phyloP scores from a whole-genome alignment of 352 stramenopile genomes.

The Phytophthora pseudosyringae region DNA sequence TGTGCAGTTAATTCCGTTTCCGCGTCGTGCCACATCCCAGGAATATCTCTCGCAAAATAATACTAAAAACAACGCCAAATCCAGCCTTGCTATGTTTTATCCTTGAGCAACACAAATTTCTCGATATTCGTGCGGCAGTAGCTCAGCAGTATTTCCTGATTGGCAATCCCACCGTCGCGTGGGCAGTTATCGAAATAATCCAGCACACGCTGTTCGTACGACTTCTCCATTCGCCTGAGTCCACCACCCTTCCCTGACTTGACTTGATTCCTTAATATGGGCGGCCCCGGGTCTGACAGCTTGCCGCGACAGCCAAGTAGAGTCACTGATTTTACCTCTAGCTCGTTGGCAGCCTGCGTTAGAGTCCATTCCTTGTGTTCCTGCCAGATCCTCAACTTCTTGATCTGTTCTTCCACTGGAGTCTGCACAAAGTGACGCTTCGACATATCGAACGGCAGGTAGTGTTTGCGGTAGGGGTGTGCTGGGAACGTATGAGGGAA shows the following conservation, averaged over 20 bases:
- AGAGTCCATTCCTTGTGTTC: background rate
- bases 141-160: background rate
- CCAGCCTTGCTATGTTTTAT: background rate
- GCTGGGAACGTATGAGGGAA: background rate
- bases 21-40: no score
- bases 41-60: no score
- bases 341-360: background rate
- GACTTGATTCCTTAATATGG: background rate
- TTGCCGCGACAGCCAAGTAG: background rate
- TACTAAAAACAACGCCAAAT: background rate
- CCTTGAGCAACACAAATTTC: background rate
- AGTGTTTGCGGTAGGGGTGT: no score
- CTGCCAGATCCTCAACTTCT: constrained; percentile 1
- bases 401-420: background rate
- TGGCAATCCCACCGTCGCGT: background rate
- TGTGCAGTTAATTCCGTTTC: no score
- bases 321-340: background rate
- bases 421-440: background rate
- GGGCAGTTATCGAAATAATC: background rate
- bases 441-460: background rate
- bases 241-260: background rate
- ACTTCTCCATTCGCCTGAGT: background rate
- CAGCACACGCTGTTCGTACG: background rate
- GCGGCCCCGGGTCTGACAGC: background rate
- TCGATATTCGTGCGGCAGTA: background rate